Base-by-base conservation (phyloP, 805 yeast species). In the Pichia cabralensis region DNA sequence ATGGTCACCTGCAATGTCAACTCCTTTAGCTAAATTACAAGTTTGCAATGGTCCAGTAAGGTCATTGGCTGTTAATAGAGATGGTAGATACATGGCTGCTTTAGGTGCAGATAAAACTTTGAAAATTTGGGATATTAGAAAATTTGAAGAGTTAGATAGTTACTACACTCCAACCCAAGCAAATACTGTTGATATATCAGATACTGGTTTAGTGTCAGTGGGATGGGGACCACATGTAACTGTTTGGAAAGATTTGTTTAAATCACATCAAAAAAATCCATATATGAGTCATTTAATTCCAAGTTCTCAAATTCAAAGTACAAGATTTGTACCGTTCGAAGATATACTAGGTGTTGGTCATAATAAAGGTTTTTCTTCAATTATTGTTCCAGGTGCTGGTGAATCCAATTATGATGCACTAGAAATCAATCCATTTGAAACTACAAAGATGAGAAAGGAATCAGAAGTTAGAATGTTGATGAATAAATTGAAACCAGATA, bases 151-250 rank as follows among this genome's bases (percentile, higher is more conserved):
- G 49, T 49, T 84, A 22, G 89, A 82, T 48, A 60, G 83, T 3
- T 80, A 80, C 48, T 57, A 48, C 53, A 69, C 73, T 5, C 96
- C 95, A 15, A 82, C 95, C 0, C 96, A 95, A 2, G 95, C 95
- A 0, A 64, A 76, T 11, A 70, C 84, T 15, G 60, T 86, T 14
- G 76, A 76, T 45, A 76, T 88, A 25, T 85, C 96, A 2, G 97
- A 89, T 55, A 69, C 83, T 1, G 96, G 96, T 1, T 63, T 92
- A 15, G 57, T 92, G 22, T 75, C 92, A 1, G 85, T 84, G n/a
- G 80, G 94, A 4, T 84, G 96, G 84, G 96, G 96, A 7, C 88
- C 96, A 0, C 96, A 88, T 58, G 80, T 89, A 3, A 84, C 94
- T 2, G 66, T 92, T 3, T 92, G 97, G 96, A 88, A 89, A 53